phyloP scores from a whole-genome alignment of 2,329 filamentous ascomycete species.

The Cyclaneusma minus region DNA sequence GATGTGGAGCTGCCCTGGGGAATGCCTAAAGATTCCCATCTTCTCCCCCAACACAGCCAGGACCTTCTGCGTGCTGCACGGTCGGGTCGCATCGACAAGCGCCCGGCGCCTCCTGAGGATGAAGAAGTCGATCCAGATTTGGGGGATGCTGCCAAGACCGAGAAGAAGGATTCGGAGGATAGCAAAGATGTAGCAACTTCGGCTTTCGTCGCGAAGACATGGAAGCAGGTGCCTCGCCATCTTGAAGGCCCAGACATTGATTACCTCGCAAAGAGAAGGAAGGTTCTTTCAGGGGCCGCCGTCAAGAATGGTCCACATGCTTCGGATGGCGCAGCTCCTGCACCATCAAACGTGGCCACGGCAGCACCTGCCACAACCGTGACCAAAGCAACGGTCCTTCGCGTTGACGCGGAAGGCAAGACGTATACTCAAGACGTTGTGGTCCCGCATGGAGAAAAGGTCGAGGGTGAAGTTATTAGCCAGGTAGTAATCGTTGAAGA shows the following conservation, averaged over 20 bases:
- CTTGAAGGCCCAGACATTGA: slow-evolving; percentile 35
- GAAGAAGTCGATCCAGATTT: slow-evolving; percentile 38
- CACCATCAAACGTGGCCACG: too few relatives aligned
- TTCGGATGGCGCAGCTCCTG: too few relatives aligned
- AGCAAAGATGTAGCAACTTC: slow-evolving; percentile 21
- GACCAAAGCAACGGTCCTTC: slow-evolving; percentile 66
- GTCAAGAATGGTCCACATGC: too few relatives aligned
- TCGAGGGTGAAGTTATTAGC: slow-evolving; percentile 68
- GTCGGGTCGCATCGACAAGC: slow-evolving; percentile 62
- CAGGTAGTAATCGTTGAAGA: slow-evolving; percentile 45
- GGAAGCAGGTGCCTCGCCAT: slow-evolving; percentile 46
- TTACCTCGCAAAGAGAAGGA: slow-evolving; percentile 44
- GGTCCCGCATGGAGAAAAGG: slow-evolving; percentile 59
- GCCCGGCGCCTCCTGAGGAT: slow-evolving; percentile 44
- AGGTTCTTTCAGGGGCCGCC: slow-evolving; percentile 35
- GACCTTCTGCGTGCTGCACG: slow-evolving; percentile 70
- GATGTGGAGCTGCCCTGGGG: slow-evolving; percentile 58
- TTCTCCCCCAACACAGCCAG: slow-evolving; percentile 66
- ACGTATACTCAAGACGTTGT: slow-evolving; percentile 74
- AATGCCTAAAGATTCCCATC: slow-evolving; percentile 74
- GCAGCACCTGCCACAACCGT: slow-evolving; percentile 38
- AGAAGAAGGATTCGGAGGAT: slow-evolving; percentile 45
- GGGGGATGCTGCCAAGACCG: slow-evolving; percentile 30
- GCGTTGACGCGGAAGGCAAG: slow-evolving; percentile 64
- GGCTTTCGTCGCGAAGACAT: slow-evolving; percentile 39